Percentiles rank a stretch among this genome's conserved stretches.
These are phyloP conservation scores for Moesziomyces parantarcticus DNA, from an alignment of 1,284 basidiomycete species.

Conservation along the genomic window DNA sequence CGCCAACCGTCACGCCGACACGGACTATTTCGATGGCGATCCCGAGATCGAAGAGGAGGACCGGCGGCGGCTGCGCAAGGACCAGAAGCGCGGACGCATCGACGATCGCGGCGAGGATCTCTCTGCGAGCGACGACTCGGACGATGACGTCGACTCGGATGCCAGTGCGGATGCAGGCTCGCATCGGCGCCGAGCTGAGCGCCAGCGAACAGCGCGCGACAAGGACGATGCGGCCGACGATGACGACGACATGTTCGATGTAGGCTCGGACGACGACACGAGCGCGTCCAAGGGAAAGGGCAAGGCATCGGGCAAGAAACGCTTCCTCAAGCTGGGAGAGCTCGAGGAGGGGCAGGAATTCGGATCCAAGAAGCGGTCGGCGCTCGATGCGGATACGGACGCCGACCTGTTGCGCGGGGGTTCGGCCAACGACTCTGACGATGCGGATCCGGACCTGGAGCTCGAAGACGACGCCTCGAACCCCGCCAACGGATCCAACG, in stretches of 20 bases:
- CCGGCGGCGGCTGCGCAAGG: slow-evolving; percentile 47
- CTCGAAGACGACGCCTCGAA: slow-evolving; percentile 50
- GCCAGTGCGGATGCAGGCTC: slow-evolving; percentile 70
- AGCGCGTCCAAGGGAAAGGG: slow-evolving; percentile 15
- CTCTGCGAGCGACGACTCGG: slow-evolving; percentile 76
- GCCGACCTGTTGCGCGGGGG: slow-evolving; percentile 19
- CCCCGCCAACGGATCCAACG: slow-evolving; percentile 15
- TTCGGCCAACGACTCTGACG: slow-evolving; percentile 30
- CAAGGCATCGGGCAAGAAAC: slow-evolving; percentile 12
- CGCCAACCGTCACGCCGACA: slow-evolving; percentile 15
- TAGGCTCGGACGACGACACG: slow-evolving; percentile 30
- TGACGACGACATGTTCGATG: slow-evolving; percentile 87
- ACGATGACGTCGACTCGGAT: slow-evolving; percentile 79
- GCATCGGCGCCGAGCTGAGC: slow-evolving; percentile 65
- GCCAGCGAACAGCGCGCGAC: slow-evolving; percentile 70
- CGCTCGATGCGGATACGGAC: slow-evolving; percentile 53
- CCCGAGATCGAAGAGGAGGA: slow-evolving; percentile 62
- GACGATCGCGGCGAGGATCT: slow-evolving; percentile 82
- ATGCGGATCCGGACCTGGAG: slow-evolving; percentile 60
- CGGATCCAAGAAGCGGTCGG: slow-evolving; percentile 44
- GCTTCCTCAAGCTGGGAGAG: slow-evolving; percentile 77
- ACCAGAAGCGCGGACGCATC: slow-evolving; percentile 62
- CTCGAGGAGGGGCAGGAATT: slow-evolving; percentile 75
- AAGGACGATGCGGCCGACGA: slow-evolving; percentile 53
- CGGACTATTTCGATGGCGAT: slow-evolving; percentile 52